Percentiles rank a stretch among this genome's conserved stretches.
phyloP scores from a whole-genome alignment of 441 rosid species.

The Populus trichocarpa region DNA sequence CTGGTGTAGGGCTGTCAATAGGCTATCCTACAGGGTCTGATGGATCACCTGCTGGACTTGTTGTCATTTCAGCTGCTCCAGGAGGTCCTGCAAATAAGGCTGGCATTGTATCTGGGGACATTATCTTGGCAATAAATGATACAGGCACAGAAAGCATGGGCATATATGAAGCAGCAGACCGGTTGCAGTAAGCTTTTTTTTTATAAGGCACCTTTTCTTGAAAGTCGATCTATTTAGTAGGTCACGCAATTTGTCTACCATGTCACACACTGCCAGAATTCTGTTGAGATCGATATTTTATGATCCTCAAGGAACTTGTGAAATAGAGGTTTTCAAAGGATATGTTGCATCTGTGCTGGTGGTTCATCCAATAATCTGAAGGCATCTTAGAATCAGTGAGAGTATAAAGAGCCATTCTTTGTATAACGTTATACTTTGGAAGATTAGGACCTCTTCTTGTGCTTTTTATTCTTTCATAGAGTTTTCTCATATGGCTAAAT shows the following conservation, averaged over 20 bases:
- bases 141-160: conserved; percentile 63
- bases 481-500: neutral
- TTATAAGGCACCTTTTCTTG: neutral
- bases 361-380: conserved; percentile 1
- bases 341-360: neutral
- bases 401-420: neutral
- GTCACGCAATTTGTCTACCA: neutral
- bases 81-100: conserved; percentile 93
- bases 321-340: neutral
- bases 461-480: neutral
- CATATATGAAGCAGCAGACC: conserved; percentile 89
- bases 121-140: conserved; percentile 67
- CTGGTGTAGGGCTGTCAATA: conserved; percentile 93
- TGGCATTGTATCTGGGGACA: conserved; percentile 76
- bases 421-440: neutral
- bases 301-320: neutral
- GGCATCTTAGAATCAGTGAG: neutral
- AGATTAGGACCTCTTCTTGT: neutral
- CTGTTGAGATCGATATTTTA: neutral
- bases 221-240: neutral
- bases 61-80: conserved; percentile 84
- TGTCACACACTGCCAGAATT: conserved; percentile 3
- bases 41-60: conserved; percentile 59
- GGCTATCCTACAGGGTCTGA: conserved; percentile 69
- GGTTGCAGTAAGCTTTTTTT: conserved; percentile 68